Conservation (phyloP, 306 rosid species). For the Trifolium repens region DNA sequence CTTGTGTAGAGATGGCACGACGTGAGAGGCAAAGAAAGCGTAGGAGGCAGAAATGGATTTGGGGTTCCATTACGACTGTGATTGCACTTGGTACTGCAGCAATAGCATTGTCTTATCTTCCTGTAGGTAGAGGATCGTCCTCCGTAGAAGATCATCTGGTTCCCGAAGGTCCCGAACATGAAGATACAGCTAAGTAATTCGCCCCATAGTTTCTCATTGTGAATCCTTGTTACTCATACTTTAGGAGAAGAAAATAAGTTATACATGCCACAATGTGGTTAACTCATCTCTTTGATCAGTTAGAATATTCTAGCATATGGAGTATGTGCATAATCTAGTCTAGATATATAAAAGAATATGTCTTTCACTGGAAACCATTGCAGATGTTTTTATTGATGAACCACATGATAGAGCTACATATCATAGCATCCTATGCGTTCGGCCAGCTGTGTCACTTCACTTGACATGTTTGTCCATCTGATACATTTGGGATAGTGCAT, state of each 20-base stretch:
- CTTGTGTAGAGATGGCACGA: constrained; percentile 69
- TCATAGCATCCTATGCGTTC: constrained; percentile 27
- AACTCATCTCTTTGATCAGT: constrained; percentile 45
- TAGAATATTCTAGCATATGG: constrained; percentile 44
- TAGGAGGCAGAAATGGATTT: constrained; percentile 82
- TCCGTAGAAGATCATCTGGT: constrained; percentile 38
- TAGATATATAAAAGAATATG: constrained; percentile 28
- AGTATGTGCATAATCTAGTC: constrained; percentile 49
- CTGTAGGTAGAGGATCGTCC: constrained; percentile 54
- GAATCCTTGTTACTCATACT: constrained; percentile 24
- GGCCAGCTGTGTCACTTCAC: constrained; percentile 26
- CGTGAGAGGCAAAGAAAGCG: constrained; percentile 73
- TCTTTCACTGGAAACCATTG: constrained; percentile 37
- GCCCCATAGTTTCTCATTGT: constrained; percentile 39
- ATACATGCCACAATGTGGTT: constrained; percentile 52
- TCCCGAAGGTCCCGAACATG: constrained; percentile 53
- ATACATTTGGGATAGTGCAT: background rate
- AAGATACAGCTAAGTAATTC: constrained; percentile 48
- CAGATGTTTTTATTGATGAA: constrained; percentile 5
- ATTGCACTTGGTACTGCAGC: constrained; percentile 70
- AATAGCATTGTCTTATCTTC: constrained; percentile 78
- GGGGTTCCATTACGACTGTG: constrained; percentile 81
- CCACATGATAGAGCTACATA: constrained; percentile 13
- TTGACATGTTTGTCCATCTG: background rate
- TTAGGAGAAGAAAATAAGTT: constrained; percentile 55